Conservation (phyloP, 1,284 basidiomycete species). For the Microbotryum silenes-acaulis region DNA sequence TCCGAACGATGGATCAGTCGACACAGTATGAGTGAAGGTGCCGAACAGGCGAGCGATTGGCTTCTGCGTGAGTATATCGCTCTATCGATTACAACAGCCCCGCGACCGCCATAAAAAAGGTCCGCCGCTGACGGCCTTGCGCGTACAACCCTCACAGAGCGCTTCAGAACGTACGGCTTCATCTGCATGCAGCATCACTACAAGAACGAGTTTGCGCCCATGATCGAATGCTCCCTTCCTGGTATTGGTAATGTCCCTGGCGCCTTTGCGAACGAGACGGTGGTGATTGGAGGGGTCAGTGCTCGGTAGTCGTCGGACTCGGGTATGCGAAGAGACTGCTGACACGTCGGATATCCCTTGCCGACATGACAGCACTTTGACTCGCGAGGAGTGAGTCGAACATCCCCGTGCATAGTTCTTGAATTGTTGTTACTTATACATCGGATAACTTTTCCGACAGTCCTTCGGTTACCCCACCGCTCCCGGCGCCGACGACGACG, state of each 20-base stretch:
- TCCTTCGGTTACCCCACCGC: conserved; percentile 32
- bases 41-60: conserved; percentile 15
- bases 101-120: not conserved
- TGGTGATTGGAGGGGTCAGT: conserved; percentile 35
- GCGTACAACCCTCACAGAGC: conserved; percentile 1
- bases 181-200: conserved; percentile 15
- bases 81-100: not conserved
- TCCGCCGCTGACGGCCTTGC: too few species aligned
- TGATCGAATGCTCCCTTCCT: conserved; percentile 25
- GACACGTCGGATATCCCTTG: not conserved
- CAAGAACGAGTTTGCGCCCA: conserved; percentile 17
- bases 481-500: conserved; percentile 32
- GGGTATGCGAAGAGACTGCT: conserved; percentile 35
- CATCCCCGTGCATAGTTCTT: too few species aligned
- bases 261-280: conserved; percentile 23
- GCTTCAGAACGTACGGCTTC: conserved; percentile 17
- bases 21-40: conserved; percentile 28
- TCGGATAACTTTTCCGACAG: not conserved
- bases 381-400: conserved; percentile 9
- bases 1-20: conserved; percentile 19
- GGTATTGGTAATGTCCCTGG: conserved; percentile 6
- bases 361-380: conserved; percentile 24
- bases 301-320: not conserved
- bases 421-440: not conserved
- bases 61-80: conserved; percentile 7